Conservation (phyloP, 2,329 filamentous ascomycete genomes). For the Botrytis fabae region DNA sequence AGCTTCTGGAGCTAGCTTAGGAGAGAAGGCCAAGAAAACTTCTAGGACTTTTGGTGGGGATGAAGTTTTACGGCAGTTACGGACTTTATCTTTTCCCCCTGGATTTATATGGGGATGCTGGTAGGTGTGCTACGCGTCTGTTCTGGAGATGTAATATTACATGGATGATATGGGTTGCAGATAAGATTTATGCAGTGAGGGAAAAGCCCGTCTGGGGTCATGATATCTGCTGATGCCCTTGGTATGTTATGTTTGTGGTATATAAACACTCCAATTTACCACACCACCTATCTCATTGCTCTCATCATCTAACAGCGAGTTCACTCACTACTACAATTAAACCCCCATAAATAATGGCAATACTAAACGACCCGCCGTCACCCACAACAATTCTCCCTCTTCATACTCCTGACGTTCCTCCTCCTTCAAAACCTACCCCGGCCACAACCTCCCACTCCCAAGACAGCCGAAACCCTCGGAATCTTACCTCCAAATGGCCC, state of each 20-base stretch:
- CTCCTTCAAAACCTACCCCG: neutral
- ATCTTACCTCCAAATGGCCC: neutral
- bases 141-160: neutral
- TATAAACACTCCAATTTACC: neutral
- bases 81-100: neutral
- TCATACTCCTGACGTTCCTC: neutral
- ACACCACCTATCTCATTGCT: neutral
- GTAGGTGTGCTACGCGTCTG: neutral
- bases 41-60: neutral
- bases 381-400: neutral
- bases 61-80: neutral
- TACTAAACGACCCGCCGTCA: neutral
- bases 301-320: neutral
- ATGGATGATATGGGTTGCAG: neutral
- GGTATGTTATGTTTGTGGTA: neutral
- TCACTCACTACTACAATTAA: neutral
- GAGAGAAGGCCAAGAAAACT: neutral
- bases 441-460: neutral
- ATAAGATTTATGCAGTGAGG: neutral
- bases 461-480: neutral
- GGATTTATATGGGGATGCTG: neutral
- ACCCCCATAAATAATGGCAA: neutral
- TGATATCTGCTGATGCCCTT: neutral
- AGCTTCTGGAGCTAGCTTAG: neutral
- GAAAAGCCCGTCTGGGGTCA: neutral